Evolutionary conservation across 1,139 yeast genomes (phyloP), one percentile per base, ranked within the genome.

Genomic region (Geotrichum fermentans): DNA sequence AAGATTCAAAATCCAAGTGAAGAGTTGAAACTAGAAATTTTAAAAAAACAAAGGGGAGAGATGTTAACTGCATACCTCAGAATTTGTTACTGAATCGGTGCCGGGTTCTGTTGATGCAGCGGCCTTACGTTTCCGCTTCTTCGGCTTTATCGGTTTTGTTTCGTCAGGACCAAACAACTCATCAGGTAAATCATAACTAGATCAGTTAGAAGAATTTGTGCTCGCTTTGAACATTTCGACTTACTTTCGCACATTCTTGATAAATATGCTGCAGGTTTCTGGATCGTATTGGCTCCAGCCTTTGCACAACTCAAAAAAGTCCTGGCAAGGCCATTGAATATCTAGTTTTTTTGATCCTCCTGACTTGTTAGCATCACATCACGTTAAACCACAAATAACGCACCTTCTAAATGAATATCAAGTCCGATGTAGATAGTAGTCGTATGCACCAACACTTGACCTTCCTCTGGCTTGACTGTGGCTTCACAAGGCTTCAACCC

Each of bases 251-350:
- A 89, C 90, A 58, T 87, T 83, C 59, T 83, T 83, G 43, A 92
- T 85, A 26, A 77, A 75, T 56, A 73, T 73, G 44, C 73, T 71
- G 63, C 82, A 74, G n/a, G 74, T 66, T 38, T 78, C 77, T 50
- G 77, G 82, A 56, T 83, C 78, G 60, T 77, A 92, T 35, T 73
- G 73, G 13, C 74, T 72, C 81, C 92, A 87, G 35, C 79, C 74
- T 57, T 87, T 82, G 65, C 97, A 87, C 16, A 88, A 69, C 47
- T 76, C 81, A 67, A 76, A 87, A 64, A 90, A 92, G 54, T 92
- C 98, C 17, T 88, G 77, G 62, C 97, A 90, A 8, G 97, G 97
- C 58, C 83, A 77, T 59, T 88, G 96, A 47, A 92, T 84, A 63
- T 92, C 97, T 54, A 92, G 74, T 59, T 82, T 83, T 49, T 69